A percentile compares a stretch with the other conserved stretches of the same genome.
Conservation (phyloP, 495 filamentous ascomycete species). For the Durotheca rogersii region DNA sequence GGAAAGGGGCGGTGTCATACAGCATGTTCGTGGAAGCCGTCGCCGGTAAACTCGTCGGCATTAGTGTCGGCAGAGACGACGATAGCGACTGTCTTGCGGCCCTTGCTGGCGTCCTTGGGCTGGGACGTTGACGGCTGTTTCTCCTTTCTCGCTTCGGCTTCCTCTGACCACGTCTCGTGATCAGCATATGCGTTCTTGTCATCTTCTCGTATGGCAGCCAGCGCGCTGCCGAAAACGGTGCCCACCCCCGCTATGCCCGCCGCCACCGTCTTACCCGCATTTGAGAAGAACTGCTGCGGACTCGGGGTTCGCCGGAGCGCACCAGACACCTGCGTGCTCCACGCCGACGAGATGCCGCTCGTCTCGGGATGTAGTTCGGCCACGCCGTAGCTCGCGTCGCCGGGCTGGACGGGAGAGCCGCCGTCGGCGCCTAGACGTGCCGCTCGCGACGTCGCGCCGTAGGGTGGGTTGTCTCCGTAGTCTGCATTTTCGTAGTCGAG, state of each 20-base stretch:
- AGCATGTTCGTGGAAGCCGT: constrained; percentile 70
- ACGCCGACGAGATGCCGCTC: constrained; percentile 47
- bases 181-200: constrained; percentile 77
- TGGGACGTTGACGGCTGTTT: constrained; percentile 28
- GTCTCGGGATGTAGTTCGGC: constrained; percentile 38
- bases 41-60: constrained; percentile 59
- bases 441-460: constrained; percentile 48
- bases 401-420: constrained; percentile 33
- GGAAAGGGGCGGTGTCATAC: constrained; percentile 53
- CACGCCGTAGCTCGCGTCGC: constrained; percentile 40
- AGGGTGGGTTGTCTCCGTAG: constrained; percentile 55
- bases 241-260: constrained; percentile 85
- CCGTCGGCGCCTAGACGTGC: constrained; percentile 40
- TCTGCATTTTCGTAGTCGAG: constrained; percentile 54
- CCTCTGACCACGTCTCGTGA: constrained; percentile 82
- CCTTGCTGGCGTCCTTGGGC: constrained; percentile 40
- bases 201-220: constrained; percentile 83
- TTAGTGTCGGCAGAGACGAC: constrained; percentile 76
- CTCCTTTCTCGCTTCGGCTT: constrained; percentile 58
- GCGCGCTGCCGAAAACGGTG: constrained; percentile 70
- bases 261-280: constrained; percentile 69
- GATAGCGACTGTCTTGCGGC: constrained; percentile 76
- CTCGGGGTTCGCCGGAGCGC: constrained; percentile 85
- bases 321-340: constrained; percentile 77
- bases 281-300: constrained; percentile 83